Percentiles rank a stretch among this genome's conserved stretches.
Conservation (phyloP, 129 eudicot species). For the Helichrysum umbraculigerum region DNA sequence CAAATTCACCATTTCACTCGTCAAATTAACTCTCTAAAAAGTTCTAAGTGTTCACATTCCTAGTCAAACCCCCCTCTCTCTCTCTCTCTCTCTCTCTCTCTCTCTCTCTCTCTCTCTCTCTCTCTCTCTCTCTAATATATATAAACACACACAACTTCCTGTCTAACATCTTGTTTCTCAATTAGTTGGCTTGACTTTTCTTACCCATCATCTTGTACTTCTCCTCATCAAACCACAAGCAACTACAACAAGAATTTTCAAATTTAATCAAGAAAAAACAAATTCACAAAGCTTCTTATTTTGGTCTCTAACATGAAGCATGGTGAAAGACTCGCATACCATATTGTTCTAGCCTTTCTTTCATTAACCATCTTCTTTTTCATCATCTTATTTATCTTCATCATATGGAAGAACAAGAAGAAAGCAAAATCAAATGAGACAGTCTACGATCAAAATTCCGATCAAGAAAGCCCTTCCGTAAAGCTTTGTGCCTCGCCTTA, state of each 20-base stretch:
- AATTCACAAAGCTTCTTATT: slow-evolving; percentile 1
- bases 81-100: neutral
- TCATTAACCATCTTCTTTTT: slow-evolving; percentile 42
- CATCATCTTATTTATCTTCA: slow-evolving; percentile 34
- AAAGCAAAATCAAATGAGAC: slow-evolving; percentile 30
- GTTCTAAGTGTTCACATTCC: slow-evolving; percentile 32
- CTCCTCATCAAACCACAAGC: slow-evolving; percentile 20
- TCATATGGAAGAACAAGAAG: slow-evolving; percentile 49
- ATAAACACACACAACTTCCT: slow-evolving; percentile 9
- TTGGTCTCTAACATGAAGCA: slow-evolving; percentile 39
- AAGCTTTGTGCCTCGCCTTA: slow-evolving; percentile 49
- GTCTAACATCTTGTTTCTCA: slow-evolving; percentile 32
- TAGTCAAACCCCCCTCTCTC: slow-evolving; percentile 20
- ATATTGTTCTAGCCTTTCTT: slow-evolving; percentile 44
- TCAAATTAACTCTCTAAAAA: slow-evolving; percentile 30
- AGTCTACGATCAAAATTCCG: slow-evolving; percentile 30
- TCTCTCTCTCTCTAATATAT: neutral
- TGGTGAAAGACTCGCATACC: slow-evolving; percentile 41
- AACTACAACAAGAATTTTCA: neutral
- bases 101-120: no score
- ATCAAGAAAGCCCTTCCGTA: slow-evolving; percentile 40
- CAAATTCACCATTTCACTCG: slow-evolving; percentile 16
- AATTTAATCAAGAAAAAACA: slow-evolving; percentile 1
- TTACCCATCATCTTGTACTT: slow-evolving; percentile 7
- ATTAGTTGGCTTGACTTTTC: slow-evolving; percentile 42